A percentile compares a stretch with the other conserved stretches of the same genome.
Conservation (phyloP, 2,329 filamentous ascomycete genomes). For the Pseudopithomyces maydicus region DNA sequence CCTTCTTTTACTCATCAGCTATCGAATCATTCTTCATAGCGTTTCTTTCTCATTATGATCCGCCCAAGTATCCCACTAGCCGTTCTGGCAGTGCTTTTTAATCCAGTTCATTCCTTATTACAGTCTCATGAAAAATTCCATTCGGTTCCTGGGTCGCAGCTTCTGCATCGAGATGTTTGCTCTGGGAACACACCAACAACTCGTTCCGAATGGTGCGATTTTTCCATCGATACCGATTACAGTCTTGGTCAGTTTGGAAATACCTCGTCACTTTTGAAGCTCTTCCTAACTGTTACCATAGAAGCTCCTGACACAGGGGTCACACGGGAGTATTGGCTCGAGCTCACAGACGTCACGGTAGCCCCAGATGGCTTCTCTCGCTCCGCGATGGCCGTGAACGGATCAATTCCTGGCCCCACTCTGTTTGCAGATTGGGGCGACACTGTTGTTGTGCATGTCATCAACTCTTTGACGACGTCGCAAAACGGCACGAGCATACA, state of each 20-base stretch:
- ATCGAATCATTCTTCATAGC: too few relatives aligned
- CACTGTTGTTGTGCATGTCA: conserved; percentile 45
- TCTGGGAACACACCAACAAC: conserved; percentile 32
- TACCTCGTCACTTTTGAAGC: background rate
- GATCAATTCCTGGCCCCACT: conserved; percentile 47
- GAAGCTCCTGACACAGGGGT: conserved; percentile 59
- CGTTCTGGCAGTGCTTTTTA: too few relatives aligned
- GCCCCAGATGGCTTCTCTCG: conserved; percentile 58
- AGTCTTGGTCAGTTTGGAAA: conserved; percentile 45
- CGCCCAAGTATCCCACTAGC: too few relatives aligned
- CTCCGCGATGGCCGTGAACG: conserved; percentile 39
- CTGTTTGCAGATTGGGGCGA: conserved; percentile 44
- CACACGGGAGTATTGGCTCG: conserved; percentile 54
- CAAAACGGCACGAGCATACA: conserved; percentile 39
- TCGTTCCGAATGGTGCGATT: conserved; percentile 50
- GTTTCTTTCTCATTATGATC: too few relatives aligned
- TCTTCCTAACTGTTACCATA: conserved; percentile 20
- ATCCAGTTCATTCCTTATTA: too few relatives aligned
- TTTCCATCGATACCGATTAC: conserved; percentile 58
- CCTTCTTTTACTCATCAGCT: too few relatives aligned
- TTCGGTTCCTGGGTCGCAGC: too few relatives aligned
- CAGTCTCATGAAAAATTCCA: too few relatives aligned
- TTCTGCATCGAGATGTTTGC: conserved; percentile 9
- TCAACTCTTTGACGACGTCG: conserved; percentile 31
- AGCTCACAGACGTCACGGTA: conserved; percentile 25